These are phyloP conservation scores for Gaultheria prostrata DNA, from an alignment of 148 eudicot species.

Conservation along the genomic window DNA sequence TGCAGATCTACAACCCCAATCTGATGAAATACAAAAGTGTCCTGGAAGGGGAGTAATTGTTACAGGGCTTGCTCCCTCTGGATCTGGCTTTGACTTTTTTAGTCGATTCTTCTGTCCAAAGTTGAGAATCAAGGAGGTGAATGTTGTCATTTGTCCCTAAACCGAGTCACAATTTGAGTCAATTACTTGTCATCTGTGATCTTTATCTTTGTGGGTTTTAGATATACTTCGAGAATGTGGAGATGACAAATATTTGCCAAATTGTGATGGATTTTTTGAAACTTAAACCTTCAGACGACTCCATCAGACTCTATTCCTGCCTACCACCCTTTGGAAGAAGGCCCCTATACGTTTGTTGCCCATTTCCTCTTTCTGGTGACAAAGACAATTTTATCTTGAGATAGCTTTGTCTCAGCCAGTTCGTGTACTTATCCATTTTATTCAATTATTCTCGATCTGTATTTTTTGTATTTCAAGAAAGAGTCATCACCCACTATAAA, in stretches of 20 bases:
- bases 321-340: background rate
- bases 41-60: slow-evolving; percentile 70
- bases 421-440: background rate
- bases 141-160: background rate
- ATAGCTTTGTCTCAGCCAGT: background rate
- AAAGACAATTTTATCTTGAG: background rate
- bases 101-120: slow-evolving; percentile 80
- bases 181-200: background rate
- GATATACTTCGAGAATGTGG: background rate
- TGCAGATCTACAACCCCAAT: slow-evolving; percentile 44
- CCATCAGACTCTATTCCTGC: background rate
- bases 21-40: slow-evolving; percentile 43
- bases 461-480: background rate
- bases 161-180: background rate
- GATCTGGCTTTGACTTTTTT: slow-evolving; percentile 64
- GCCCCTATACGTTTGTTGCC: background rate
- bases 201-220: background rate
- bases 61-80: slow-evolving; percentile 54
- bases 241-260: background rate
- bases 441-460: too few relatives aligned
- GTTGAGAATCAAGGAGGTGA: slow-evolving; percentile 62
- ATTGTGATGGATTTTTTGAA: too few relatives aligned
- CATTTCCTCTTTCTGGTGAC: background rate
- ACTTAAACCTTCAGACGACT: background rate
- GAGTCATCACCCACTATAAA: background rate